These are phyloP conservation scores for Chlamydomonas urium DNA, from an alignment of 139 green algal species.

Conservation along the genomic window DNA sequence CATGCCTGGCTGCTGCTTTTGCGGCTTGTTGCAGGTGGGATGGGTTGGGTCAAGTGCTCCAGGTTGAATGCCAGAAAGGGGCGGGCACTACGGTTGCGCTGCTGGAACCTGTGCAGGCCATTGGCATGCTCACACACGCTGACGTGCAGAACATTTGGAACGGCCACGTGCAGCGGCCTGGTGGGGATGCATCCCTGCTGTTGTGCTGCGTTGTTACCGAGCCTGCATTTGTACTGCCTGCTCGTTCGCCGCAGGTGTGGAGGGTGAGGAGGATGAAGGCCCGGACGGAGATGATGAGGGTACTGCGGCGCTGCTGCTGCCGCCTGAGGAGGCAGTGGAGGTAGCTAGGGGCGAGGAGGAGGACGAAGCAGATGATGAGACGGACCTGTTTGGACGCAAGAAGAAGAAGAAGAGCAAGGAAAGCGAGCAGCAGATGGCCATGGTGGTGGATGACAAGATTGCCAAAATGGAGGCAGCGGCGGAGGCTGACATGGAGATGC, in stretches of 20 bases:
- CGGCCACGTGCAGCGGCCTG: not conserved
- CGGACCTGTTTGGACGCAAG: slow-evolving; percentile 22
- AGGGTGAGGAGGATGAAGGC: not conserved
- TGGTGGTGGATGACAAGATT: slow-evolving; percentile 31
- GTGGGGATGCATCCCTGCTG: not conserved
- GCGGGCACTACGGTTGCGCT: not conserved
- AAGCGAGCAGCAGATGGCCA: slow-evolving; percentile 23
- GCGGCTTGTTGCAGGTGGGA: no score
- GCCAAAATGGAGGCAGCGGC: slow-evolving; percentile 24
- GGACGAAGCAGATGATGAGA: slow-evolving; percentile 17
- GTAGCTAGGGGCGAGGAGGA: slow-evolving; percentile 15
- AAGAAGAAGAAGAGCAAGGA: slow-evolving; percentile 35
- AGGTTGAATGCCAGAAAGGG: not conserved
- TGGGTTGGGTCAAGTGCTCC: no score
- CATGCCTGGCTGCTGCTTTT: no score
- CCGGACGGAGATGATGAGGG: not conserved
- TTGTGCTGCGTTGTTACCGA: not conserved
- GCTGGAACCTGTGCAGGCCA: not conserved
- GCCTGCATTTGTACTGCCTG: not conserved
- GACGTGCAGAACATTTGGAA: not conserved
- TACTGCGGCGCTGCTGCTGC: not conserved
- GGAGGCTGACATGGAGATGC: slow-evolving; percentile 33
- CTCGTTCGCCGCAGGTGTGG: not conserved
- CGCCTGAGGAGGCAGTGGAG: slow-evolving; percentile 20
- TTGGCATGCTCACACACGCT: not conserved